Evolutionary conservation across 163 green algal species (phyloP).

Genomic region (Scenedesmus sp.): DNA sequence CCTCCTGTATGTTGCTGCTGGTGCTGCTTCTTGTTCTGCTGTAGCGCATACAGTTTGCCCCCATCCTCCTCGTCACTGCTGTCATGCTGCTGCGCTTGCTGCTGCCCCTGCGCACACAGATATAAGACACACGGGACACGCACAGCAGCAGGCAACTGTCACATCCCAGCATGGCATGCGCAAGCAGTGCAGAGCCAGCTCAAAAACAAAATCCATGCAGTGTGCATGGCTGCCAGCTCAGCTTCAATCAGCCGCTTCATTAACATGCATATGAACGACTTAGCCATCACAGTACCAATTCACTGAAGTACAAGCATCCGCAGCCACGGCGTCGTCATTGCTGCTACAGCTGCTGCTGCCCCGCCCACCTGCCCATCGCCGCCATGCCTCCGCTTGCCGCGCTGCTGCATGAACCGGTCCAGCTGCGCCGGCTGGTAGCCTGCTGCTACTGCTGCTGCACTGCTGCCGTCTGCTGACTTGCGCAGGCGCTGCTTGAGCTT

Average conservation of each 20-base stretch:
- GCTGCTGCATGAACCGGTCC: not conserved
- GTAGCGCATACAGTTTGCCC: not conserved
- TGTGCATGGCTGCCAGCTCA: not conserved
- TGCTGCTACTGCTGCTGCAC: not conserved
- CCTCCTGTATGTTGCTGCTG: too few species aligned
- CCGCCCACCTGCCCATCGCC: not conserved
- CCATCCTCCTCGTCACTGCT: constrained; percentile 1
- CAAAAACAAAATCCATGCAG: not conserved
- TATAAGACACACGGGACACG: too few species aligned
- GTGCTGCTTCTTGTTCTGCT: not conserved
- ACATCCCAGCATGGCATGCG: not conserved
- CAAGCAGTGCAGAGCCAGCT: not conserved
- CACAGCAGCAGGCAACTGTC: too few species aligned
- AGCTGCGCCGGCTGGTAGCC: constrained; percentile 16
- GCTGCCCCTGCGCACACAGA: not conserved
- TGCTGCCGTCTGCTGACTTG: not conserved
- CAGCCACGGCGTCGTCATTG: not conserved
- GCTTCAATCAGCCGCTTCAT: too few species aligned
- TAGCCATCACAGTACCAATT: too few species aligned
- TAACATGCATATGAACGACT: too few species aligned
- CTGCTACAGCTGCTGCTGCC: not conserved
- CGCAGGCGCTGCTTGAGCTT: constrained; percentile 23
- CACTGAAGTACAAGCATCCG: not conserved
- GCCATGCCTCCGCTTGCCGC: not conserved
- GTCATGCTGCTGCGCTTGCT: not conserved